phyloP scores from a whole-genome alignment of 768 basidiomycete species.

The Tricholoma matsutake region DNA sequence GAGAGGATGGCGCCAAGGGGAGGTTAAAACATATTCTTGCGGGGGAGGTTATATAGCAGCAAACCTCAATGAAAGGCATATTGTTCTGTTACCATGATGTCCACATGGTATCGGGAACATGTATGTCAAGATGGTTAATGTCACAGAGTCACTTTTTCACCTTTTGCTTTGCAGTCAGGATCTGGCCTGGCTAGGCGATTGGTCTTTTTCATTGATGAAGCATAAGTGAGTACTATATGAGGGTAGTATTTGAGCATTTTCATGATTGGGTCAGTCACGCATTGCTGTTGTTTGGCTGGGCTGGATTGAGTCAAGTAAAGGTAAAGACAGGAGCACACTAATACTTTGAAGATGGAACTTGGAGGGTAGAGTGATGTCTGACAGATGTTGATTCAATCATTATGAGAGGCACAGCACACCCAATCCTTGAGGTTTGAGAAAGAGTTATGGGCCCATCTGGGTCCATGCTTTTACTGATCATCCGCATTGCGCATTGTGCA shows the following conservation, averaged over 20 bases:
- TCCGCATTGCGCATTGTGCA: not conserved
- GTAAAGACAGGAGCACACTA: too few species aligned
- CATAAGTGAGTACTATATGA: not conserved
- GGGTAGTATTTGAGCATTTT: not conserved
- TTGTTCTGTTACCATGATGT: not conserved
- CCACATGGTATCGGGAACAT: conserved; percentile 3
- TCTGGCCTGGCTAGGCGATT: not conserved
- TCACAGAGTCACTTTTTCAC: too few species aligned
- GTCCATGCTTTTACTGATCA: conserved; percentile 8
- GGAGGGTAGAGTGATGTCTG: not conserved
- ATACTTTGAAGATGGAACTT: not conserved
- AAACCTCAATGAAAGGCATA: not conserved
- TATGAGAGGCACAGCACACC: conserved; percentile 11
- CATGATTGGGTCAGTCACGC: not conserved
- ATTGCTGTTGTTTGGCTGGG: too few species aligned
- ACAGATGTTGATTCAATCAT: not conserved
- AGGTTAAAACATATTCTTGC: conserved; percentile 10
- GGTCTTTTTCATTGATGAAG: not conserved
- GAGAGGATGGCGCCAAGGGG: conserved; percentile 11
- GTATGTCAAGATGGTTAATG: conserved; percentile 2
- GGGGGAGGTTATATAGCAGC: conserved; percentile 13
- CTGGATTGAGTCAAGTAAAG: too few species aligned
- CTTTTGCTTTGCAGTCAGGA: not conserved
- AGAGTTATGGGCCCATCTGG: conserved; percentile 11
- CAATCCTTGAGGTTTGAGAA: conserved; percentile 7